These are phyloP conservation scores for Striga asiatica DNA, from an alignment of 257 asterid genomes.

Conservation along the genomic window DNA sequence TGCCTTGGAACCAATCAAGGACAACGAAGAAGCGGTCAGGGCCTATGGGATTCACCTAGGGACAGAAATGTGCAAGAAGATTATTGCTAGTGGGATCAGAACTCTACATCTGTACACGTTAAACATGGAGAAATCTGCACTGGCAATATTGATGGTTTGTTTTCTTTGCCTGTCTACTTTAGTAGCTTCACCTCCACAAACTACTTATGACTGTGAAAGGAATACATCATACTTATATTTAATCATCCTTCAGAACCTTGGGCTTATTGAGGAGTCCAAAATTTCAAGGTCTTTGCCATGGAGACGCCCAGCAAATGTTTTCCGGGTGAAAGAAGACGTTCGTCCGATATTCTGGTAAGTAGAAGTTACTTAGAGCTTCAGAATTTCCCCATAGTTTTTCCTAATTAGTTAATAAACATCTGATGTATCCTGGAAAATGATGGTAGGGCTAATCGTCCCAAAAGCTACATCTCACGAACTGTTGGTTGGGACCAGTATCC, in stretches of 20 bases:
- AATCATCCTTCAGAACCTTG: conserved; percentile 72
- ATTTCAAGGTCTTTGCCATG: conserved; percentile 83
- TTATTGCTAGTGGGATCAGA: conserved; percentile 82
- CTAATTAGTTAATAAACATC: neutral
- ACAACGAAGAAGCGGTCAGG: conserved; percentile 96
- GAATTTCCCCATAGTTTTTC: conserved; percentile 1
- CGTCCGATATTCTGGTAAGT: conserved; percentile 94
- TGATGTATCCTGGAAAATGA: conserved; percentile 15
- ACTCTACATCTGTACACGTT: conserved; percentile 83
- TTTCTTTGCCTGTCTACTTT: conserved; percentile 5
- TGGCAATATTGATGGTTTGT: conserved; percentile 84
- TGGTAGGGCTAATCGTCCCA: conserved; percentile 96
- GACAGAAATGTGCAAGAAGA: conserved; percentile 98
- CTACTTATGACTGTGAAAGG: conserved; percentile 10
- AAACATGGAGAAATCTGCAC: conserved; percentile 97
- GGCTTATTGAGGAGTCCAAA: conserved; percentile 85
- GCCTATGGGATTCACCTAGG: conserved; percentile 94
- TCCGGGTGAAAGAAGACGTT: conserved; percentile 79
- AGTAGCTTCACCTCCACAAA: conserved; percentile 11
- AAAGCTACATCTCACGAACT: conserved; percentile 92
- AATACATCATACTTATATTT: conserved; percentile 11
- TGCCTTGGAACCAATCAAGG: conserved; percentile 96
- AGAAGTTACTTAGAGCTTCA: conserved; percentile 6
- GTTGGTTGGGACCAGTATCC: conserved; percentile 94
- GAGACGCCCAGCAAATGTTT: conserved; percentile 85